Conservation (phyloP, 495 filamentous ascomycete genomes). For the Terfezia boudieri region DNA sequence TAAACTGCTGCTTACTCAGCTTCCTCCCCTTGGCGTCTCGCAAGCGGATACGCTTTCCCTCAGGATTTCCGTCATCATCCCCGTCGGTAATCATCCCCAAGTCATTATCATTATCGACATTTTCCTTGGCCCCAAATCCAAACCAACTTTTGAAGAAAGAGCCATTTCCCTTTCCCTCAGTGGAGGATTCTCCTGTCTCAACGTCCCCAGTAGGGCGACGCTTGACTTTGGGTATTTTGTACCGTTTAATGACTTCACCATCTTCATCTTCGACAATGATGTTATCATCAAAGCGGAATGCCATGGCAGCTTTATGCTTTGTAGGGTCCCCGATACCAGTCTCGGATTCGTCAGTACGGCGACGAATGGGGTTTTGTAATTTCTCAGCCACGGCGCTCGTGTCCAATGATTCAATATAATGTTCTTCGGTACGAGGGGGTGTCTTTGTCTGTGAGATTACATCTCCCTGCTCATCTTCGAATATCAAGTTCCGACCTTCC, state of each 20-base stretch:
- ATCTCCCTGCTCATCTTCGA: constrained; percentile 77
- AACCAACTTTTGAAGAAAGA: background rate
- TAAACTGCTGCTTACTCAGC: constrained; percentile 83
- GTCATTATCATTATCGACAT: constrained; percentile 33
- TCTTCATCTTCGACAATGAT: constrained; percentile 97
- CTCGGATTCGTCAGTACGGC: background rate
- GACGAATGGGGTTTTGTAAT: background rate
- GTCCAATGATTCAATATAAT: constrained; percentile 4
- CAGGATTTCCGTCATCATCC: constrained; percentile 21
- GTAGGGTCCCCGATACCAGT: background rate
- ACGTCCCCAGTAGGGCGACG: constrained; percentile 18
- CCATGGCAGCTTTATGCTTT: constrained; percentile 45
- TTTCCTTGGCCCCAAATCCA: constrained; percentile 10
- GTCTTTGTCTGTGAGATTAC: constrained; percentile 30
- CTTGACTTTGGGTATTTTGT: constrained; percentile 41
- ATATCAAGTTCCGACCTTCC: constrained; percentile 60
- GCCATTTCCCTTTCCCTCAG: background rate
- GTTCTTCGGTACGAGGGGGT: background rate
- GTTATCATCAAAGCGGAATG: constrained; percentile 60
- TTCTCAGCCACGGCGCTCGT: background rate
- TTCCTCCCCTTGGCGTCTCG: constrained; percentile 43
- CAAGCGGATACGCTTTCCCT: constrained; percentile 53
- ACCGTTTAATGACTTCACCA: constrained; percentile 93
- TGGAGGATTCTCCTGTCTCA: background rate
- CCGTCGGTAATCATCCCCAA: constrained; percentile 8